Percentiles rank a stretch among this genome's conserved stretches.
phyloP scores from a whole-genome alignment of 257 asterid genomes.

The Nicotiana tabacum region DNA sequence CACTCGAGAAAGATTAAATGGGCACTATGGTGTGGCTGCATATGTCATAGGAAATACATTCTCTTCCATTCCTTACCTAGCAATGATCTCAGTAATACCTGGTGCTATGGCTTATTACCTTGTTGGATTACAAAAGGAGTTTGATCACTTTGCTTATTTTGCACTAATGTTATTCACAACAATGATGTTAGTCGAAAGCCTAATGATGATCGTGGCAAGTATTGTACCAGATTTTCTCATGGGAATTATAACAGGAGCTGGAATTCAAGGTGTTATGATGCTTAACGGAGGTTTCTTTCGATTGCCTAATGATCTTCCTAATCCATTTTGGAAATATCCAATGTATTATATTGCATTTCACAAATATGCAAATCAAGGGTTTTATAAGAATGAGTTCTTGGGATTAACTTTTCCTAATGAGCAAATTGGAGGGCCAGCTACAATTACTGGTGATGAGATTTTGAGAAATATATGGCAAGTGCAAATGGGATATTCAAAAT shows the following conservation, averaged over 20 bases:
- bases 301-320: constrained; percentile 45
- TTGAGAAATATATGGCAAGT: constrained; percentile 46
- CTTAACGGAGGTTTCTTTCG: constrained; percentile 50
- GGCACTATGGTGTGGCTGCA: constrained; percentile 45
- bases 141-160: constrained; percentile 42
- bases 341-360: constrained; percentile 47
- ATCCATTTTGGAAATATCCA: constrained; percentile 50
- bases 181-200: constrained; percentile 56
- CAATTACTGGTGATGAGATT: constrained; percentile 35
- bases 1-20: constrained; percentile 51
- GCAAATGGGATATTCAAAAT: constrained; percentile 49
- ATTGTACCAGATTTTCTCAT: constrained; percentile 46
- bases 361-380: constrained; percentile 49
- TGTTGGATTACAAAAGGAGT: constrained; percentile 40
- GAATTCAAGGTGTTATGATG: constrained; percentile 55
- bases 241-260: constrained; percentile 59
- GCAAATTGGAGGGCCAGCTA: constrained; percentile 18
- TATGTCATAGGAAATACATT: constrained; percentile 53
- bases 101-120: constrained; percentile 54
- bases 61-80: constrained; percentile 50
- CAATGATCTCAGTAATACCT: constrained; percentile 36
- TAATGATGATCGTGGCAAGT: constrained; percentile 56
- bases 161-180: constrained; percentile 30
- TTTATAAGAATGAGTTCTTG: constrained; percentile 47
- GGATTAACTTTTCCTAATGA: constrained; percentile 35